Conservation (phyloP, 129 eudicot genomes). For the Ambrosia artemisiifolia region DNA sequence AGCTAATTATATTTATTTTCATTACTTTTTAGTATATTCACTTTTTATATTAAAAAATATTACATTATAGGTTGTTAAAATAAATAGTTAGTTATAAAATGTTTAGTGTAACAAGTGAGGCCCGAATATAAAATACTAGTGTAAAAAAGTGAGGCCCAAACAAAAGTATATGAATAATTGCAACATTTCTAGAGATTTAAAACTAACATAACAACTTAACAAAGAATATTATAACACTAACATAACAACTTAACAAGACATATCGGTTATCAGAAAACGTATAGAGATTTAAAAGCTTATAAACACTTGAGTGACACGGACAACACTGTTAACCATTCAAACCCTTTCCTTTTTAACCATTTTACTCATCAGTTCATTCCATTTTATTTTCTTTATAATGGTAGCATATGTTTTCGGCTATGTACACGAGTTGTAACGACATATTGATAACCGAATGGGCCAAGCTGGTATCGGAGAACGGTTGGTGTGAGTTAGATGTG, state of each 20-base stretch:
- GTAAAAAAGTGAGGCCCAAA: background rate
- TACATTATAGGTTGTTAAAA: background rate
- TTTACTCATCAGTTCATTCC: background rate
- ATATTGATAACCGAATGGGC: conserved; percentile 58
- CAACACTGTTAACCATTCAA: too few species aligned
- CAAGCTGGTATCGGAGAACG: conserved; percentile 24
- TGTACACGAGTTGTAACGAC: conserved; percentile 47
- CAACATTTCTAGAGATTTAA: background rate
- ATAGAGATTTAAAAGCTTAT: too few species aligned
- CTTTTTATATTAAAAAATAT: background rate
- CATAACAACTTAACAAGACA: background rate
- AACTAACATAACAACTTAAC: background rate
- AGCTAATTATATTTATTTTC: too few species aligned
- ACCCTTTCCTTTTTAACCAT: background rate
- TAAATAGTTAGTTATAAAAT: too few species aligned
- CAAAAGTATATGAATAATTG: background rate
- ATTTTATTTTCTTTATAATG: background rate
- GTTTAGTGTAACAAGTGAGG: too few species aligned
- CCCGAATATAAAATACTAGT: background rate
- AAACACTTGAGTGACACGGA: too few species aligned
- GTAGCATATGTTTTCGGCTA: conserved; percentile 62
- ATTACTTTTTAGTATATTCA: too few species aligned
- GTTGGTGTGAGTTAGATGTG: conserved; percentile 48
- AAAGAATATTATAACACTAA: background rate
- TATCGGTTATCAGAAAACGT: background rate